These are phyloP conservation scores for Phytophthora litchii DNA, from an alignment of 352 stramenopile species.

Conservation along the genomic window DNA sequence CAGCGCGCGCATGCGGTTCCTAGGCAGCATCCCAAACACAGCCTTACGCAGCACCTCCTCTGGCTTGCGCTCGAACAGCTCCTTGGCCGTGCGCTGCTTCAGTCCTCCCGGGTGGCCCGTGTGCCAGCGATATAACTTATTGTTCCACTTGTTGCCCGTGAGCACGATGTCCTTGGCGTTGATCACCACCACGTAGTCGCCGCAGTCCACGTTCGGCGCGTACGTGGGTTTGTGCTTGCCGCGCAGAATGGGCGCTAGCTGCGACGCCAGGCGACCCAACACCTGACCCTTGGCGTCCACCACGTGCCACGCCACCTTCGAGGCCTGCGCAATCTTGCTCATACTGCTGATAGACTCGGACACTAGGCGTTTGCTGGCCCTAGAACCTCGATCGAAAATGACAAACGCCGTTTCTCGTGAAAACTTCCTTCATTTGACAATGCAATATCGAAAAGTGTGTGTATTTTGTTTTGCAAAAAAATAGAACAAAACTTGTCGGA, in stretches of 20 bases:
- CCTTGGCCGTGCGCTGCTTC: slow-evolving; percentile 94
- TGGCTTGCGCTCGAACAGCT: slow-evolving; percentile 95
- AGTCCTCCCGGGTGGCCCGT: slow-evolving; percentile 97
- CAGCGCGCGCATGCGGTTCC: slow-evolving; percentile 95
- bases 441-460: too few relatives aligned
- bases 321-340: slow-evolving; percentile 84
- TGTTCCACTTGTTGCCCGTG: slow-evolving; percentile 96
- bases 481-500: too few relatives aligned
- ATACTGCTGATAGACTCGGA: slow-evolving; percentile 33
- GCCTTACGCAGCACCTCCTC: slow-evolving; percentile 96
- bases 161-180: slow-evolving; percentile 96
- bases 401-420: too few relatives aligned
- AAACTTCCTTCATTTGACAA: too few relatives aligned
- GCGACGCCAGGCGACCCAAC: slow-evolving; percentile 95
- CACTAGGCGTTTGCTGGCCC: slow-evolving; percentile 10
- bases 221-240: slow-evolving; percentile 99
- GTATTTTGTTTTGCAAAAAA: too few relatives aligned
- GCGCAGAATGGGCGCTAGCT: slow-evolving; percentile 95
- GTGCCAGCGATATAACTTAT: slow-evolving; percentile 99
- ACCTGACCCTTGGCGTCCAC: slow-evolving; percentile 96
- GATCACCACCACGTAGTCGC: slow-evolving; percentile 97
- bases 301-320: slow-evolving; percentile 94
- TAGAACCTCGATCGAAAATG: too few relatives aligned
- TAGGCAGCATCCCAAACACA: slow-evolving; percentile 97
- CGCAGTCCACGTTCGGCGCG: slow-evolving; percentile 97